Evolutionary conservation across 139 green algal species (phyloP), one percentile per base, ranked within the genome.

Genomic region (Tetradesmus lagerheimii): DNA sequence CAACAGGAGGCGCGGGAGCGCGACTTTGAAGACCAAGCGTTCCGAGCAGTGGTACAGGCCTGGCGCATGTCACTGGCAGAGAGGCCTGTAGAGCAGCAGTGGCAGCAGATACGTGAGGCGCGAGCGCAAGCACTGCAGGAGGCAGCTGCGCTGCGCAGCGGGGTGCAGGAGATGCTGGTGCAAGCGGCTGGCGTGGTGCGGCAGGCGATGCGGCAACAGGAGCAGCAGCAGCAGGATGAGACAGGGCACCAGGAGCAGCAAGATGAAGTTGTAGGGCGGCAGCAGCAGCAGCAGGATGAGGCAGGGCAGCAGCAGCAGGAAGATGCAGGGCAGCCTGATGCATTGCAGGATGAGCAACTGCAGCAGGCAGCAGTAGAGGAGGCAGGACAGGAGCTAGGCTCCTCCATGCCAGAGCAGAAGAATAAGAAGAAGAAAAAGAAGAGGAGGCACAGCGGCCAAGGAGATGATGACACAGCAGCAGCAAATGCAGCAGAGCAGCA

Each of bases 141-240:
- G 41, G 71, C 67, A 76, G 67, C 74, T 50, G 45, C 45, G 35
- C 0, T 16, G 34, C 31, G 81, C 47, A 76, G 39, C 9, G 31
- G 81, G 15, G 81, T 75, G 18, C 81, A 76, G 50, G 81, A 75
- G 31, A 35, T 74, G 81, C n/a, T 76, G 15, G 47, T 86, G 29
- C 81, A 86, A 35, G 89, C 66, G 47, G 81, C 81, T 41, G 41
- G 71, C 29, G 41, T 29, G 18, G 66, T 71, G 66, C 67, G 35
- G 75, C 41, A 66, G 31, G 43, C 77, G 38, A 50, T 83, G 66
- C 67, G 31, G 67, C 67, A 83, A 9, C 85, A 89, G 67, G 64
- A 89, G 15, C 37, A 62, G 34, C 45, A 85, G n/a, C 75, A 83
- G 39, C 66, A 83, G 38, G 39, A 89, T 5, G 35, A 83, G 12